Conservation (phyloP, 352 stramenopile genomes). For the Phytophthora podocarpi region DNA sequence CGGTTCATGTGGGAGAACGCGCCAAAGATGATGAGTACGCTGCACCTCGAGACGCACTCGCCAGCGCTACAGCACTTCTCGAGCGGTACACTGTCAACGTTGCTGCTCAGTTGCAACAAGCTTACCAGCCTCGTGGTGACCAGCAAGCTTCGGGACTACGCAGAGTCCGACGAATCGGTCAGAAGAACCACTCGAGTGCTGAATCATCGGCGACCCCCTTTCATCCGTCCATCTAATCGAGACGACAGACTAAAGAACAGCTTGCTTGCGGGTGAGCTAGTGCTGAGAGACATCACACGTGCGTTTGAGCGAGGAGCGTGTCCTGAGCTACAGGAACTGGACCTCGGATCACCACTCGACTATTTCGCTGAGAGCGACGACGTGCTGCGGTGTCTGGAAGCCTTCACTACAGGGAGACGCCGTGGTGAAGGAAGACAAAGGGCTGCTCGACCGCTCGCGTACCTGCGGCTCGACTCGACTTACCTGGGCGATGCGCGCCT, state of each 20-base stretch:
- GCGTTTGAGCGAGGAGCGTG: slow-evolving; percentile 41
- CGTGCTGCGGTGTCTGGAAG: slow-evolving; percentile 44
- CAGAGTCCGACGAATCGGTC: not conserved
- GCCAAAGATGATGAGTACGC: slow-evolving; percentile 42
- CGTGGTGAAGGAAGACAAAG: not conserved
- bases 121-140: slow-evolving; percentile 47
- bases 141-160: slow-evolving; percentile 31
- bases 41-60: slow-evolving; percentile 46
- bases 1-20: slow-evolving; percentile 46
- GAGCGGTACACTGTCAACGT: slow-evolving; percentile 30
- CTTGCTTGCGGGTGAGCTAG: slow-evolving; percentile 16
- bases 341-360: slow-evolving; percentile 54
- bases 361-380: slow-evolving; percentile 60
- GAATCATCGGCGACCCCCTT: slow-evolving; percentile 21
- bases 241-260: slow-evolving; percentile 10
- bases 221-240: slow-evolving; percentile 17
- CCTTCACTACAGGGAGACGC: slow-evolving; percentile 29
- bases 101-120: slow-evolving; percentile 43
- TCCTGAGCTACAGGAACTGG: slow-evolving; percentile 39
- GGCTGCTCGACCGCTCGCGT: slow-evolving; percentile 14
- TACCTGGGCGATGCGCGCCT: slow-evolving; percentile 56
- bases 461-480: slow-evolving; percentile 58
- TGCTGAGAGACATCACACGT: slow-evolving; percentile 28
- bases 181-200: slow-evolving; percentile 2
- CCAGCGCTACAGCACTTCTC: slow-evolving; percentile 30